Conservation (phyloP, 768 basidiomycete species). For the Flagelloscypha sp. region DNA sequence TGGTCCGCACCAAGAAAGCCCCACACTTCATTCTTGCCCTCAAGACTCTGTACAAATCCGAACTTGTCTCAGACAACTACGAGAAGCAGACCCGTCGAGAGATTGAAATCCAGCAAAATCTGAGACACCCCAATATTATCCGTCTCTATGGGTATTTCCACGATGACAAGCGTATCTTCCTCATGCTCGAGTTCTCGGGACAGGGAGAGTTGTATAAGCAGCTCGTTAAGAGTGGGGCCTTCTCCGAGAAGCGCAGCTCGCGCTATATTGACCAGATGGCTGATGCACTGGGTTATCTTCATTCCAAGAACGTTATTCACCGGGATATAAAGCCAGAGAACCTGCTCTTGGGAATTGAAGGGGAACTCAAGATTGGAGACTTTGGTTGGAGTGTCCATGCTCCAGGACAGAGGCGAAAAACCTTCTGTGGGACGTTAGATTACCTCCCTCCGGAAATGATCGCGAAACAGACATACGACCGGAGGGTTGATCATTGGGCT, state of each 20-base stretch:
- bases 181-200: slow-evolving; percentile 97
- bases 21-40: slow-evolving; percentile 93
- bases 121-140: slow-evolving; percentile 90
- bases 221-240: slow-evolving; percentile 75
- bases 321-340: slow-evolving; percentile 99
- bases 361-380: slow-evolving; percentile 96
- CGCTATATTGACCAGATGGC: slow-evolving; percentile 98
- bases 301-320: slow-evolving; percentile 95
- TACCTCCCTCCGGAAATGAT: slow-evolving; percentile 99
- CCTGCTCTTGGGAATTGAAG: slow-evolving; percentile 85
- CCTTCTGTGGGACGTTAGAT: slow-evolving; percentile 92
- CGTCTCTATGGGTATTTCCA: slow-evolving; percentile 97
- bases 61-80: slow-evolving; percentile 83
- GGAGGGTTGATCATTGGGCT: slow-evolving; percentile 91
- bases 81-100: slow-evolving; percentile 97
- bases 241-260: slow-evolving; percentile 81
- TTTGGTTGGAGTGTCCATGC: slow-evolving; percentile 99
- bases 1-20: slow-evolving; percentile 88
- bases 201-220: slow-evolving; percentile 98
- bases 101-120: slow-evolving; percentile 96
- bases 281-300: slow-evolving; percentile 87
- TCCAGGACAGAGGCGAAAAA: slow-evolving; percentile 80
- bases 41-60: slow-evolving; percentile 95
- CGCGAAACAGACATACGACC: slow-evolving; percentile 80
- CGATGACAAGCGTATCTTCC: slow-evolving; percentile 93